Base-by-base conservation (phyloP, 192 early-diverging fungal species). In the Gamsiella multidivaricata region DNA sequence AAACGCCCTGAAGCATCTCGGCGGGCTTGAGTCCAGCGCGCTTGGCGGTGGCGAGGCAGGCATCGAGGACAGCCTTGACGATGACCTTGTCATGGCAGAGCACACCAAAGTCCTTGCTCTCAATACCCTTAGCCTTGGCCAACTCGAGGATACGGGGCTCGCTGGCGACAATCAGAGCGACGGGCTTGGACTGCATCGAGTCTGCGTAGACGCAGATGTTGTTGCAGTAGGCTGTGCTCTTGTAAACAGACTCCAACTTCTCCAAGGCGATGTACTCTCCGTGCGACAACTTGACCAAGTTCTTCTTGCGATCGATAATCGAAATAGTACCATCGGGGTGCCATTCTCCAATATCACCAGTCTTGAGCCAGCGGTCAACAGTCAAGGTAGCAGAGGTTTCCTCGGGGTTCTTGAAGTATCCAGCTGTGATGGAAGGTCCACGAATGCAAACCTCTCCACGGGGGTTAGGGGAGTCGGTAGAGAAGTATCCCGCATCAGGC, bases 261-360 rank as follows among this genome's bases (percentile, higher is more conserved):
- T 98, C 97, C 36, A 98, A 81, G 23, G 97, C 97, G 80, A 98
- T 91, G 81, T 93, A 94, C 82, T 97, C 96, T 69, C 95, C 97
- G 73, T 94, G 86, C 6, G 89, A 84, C 62, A 96, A 85, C 81
- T 97, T 98, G 64, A 98, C 91, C 53, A 98, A 87, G 81, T 97
- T 98, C 88, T 95, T 95, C 69, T 88, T 91, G 49, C 97, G 88
- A 80, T 98, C 97, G 74, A 98, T 94, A 50, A 98, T 89, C 17
- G 84, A 78, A 28, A 98, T 68, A 37, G 88, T 87, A 41, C 95
- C 95, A 61, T 91, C 90, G 1, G 84, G 72, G 49, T 87, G 82
- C 91, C 91, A 93, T 85, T 93, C 90, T 55, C 89, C 97, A 69
- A 98, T 92, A 82, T 96, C 95, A 50, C 96, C 96, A 17, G 94